A percentile compares a stretch with the other conserved stretches of the same genome.
phyloP scores from a whole-genome alignment of 2,329 filamentous ascomycete genomes.

The Furcasterigmium sp. region DNA sequence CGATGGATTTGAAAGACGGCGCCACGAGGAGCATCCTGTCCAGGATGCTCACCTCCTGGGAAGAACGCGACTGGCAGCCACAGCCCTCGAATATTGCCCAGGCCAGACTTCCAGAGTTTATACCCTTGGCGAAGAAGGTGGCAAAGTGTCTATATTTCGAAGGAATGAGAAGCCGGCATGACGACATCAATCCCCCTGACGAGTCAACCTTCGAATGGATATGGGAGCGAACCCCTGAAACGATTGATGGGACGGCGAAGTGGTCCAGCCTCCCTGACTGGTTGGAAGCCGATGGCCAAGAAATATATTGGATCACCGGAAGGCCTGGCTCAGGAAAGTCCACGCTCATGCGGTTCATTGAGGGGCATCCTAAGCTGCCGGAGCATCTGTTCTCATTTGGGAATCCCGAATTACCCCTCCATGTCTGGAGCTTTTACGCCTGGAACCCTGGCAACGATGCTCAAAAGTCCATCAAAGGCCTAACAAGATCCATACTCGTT shows the following conservation, averaged over 20 bases:
- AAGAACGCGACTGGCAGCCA: no score
- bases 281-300: background rate
- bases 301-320: background rate
- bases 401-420: background rate
- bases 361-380: background rate
- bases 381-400: background rate
- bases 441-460: background rate
- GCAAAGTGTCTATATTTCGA: background rate
- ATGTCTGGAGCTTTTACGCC: background rate
- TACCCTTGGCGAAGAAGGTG: background rate
- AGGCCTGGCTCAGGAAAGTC: slow-evolving; percentile 8
- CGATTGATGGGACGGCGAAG: background rate
- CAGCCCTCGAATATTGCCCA: no score
- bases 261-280: background rate
- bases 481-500: background rate
- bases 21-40: no score
- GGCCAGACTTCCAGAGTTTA: no score
- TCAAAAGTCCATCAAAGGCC: background rate
- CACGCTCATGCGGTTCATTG: background rate
- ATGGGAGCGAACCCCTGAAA: background rate
- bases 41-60: no score
- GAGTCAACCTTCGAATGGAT: background rate
- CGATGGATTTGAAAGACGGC: no score
- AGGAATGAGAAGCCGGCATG: background rate
- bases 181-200: background rate